Evolutionary conservation across 768 basidiomycete genomes (phyloP).

Genomic region (Coprinopsis marcescibilis): DNA sequence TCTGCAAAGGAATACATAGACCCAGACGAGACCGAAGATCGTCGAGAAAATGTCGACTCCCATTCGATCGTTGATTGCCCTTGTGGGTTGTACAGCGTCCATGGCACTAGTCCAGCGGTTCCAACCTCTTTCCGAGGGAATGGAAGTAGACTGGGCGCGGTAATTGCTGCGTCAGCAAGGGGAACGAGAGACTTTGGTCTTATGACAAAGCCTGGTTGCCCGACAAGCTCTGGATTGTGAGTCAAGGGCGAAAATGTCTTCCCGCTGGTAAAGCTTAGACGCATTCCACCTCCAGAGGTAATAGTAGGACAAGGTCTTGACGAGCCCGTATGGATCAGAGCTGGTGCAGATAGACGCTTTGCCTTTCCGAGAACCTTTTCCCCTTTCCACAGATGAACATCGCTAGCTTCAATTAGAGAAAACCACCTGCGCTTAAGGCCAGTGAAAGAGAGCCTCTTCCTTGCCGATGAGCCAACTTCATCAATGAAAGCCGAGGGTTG

Average conservation of each 20-base stretch:
- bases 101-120: too few species aligned
- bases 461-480: background rate
- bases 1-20: too few species aligned
- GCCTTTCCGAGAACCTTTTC: background rate
- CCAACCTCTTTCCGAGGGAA: background rate
- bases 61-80: too few species aligned
- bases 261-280: background rate
- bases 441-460: background rate
- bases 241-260: background rate
- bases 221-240: background rate
- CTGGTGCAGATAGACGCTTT: conserved; percentile 2
- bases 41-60: too few species aligned
- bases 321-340: background rate
- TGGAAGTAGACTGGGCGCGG: background rate
- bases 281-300: background rate
- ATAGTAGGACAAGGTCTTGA: background rate
- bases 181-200: too few species aligned
- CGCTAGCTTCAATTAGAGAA: conserved; percentile 4
- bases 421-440: conserved; percentile 3
- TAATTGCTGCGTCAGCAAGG: too few species aligned
- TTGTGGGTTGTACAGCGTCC: too few species aligned
- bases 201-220: too few species aligned
- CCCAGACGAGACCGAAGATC: too few species aligned
- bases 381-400: background rate
- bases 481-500: conserved; percentile 2